A percentile compares a stretch with the other conserved stretches of the same genome.
Conservation (phyloP, 1,284 basidiomycete species). For the Sporisorium exsertum region DNA sequence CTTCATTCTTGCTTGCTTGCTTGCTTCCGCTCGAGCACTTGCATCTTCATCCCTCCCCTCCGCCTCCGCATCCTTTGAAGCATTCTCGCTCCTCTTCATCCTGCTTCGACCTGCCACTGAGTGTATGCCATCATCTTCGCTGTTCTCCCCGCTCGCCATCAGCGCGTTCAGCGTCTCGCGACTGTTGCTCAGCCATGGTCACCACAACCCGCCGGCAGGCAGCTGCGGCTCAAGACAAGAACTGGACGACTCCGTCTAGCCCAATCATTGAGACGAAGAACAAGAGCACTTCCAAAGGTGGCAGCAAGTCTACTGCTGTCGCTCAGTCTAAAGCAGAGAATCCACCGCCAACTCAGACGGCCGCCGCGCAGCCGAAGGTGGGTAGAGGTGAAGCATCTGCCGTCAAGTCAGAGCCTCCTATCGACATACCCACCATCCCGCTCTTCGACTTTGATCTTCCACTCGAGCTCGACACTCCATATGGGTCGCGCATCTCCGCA, state of each 20-base stretch:
- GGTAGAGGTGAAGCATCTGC: neutral
- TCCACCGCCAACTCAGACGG: neutral
- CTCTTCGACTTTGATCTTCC: slow-evolving; percentile 45
- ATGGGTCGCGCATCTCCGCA: slow-evolving; percentile 13
- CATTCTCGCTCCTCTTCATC: neutral
- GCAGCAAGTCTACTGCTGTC: neutral
- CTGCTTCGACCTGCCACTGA: neutral
- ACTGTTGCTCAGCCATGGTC: slow-evolving; percentile 13
- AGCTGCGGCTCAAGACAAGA: neutral
- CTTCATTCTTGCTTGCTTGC: neutral
- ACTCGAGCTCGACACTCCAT: slow-evolving; percentile 24
- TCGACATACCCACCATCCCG: slow-evolving; percentile 31
- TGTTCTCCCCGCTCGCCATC: neutral
- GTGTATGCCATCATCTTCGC: neutral
- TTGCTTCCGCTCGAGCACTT: neutral
- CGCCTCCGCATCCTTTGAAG: neutral
- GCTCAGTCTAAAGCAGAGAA: neutral
- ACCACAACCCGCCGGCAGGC: slow-evolving; percentile 23
- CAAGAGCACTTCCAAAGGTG: neutral
- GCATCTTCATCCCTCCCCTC: neutral
- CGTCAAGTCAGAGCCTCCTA: neutral
- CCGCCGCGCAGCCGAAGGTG: neutral
- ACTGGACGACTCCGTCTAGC: neutral
- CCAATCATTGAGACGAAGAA: neutral
- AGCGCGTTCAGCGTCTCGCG: neutral